Percentiles rank a stretch among this genome's conserved stretches.
Evolutionary conservation across 768 basidiomycete species (phyloP).

Genomic region (Leucocoprinus birnbaumii): DNA sequence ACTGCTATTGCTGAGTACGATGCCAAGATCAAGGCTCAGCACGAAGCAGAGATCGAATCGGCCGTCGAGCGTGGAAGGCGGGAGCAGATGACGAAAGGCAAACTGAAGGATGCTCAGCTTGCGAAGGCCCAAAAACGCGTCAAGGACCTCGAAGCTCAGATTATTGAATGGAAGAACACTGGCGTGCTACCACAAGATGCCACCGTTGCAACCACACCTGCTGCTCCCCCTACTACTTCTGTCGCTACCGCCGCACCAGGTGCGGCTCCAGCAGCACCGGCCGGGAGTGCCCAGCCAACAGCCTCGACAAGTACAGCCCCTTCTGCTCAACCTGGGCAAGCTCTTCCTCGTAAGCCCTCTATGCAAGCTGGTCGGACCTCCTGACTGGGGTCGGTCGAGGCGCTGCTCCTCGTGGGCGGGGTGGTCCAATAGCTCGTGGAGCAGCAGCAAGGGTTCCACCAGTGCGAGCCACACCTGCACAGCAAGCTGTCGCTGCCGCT

Average conservation of each 20-base stretch:
- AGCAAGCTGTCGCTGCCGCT: slow-evolving; percentile 16
- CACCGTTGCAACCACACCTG: slow-evolving; percentile 18
- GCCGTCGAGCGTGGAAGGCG: slow-evolving; percentile 70
- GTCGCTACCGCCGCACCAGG: slow-evolving; percentile 19
- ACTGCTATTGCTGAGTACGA: slow-evolving; percentile 51
- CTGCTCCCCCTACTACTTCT: slow-evolving; percentile 14
- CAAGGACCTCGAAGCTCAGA: slow-evolving; percentile 67
- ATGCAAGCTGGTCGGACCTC: neutral
- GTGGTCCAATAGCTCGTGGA: slow-evolving; percentile 12
- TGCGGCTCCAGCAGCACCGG: slow-evolving; percentile 5
- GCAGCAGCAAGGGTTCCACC: slow-evolving; percentile 8
- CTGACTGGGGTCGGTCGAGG: slow-evolving; percentile 12
- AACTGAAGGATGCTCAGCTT: slow-evolving; percentile 72
- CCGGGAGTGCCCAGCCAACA: slow-evolving; percentile 9
- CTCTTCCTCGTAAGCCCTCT: slow-evolving; percentile 1
- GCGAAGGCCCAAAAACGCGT: slow-evolving; percentile 55
- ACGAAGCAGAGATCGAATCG: slow-evolving; percentile 53
- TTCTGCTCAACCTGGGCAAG: neutral
- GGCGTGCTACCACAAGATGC: slow-evolving; percentile 42
- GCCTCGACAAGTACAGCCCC: neutral
- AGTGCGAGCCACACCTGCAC: slow-evolving; percentile 9
- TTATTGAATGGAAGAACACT: slow-evolving; percentile 51
- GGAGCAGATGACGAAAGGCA: slow-evolving; percentile 58
- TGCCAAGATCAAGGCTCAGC: slow-evolving; percentile 40
- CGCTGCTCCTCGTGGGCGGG: slow-evolving; percentile 5